phyloP scores from a whole-genome alignment of 768 basidiomycete species.

The Pleurotus salmoneostramineus region DNA sequence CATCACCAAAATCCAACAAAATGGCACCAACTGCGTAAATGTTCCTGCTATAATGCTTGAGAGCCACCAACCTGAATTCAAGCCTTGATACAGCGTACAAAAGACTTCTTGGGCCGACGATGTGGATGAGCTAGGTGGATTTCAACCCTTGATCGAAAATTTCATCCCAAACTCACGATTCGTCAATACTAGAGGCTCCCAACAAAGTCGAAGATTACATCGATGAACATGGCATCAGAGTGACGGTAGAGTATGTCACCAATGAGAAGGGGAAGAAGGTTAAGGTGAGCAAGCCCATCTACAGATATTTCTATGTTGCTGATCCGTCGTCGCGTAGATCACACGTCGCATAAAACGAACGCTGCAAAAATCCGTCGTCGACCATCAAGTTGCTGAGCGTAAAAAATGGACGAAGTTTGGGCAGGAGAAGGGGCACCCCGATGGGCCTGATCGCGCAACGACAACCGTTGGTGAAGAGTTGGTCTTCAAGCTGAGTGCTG shows the following conservation, averaged over 20 bases:
- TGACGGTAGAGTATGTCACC: slow-evolving; percentile 75
- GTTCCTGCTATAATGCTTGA: background rate
- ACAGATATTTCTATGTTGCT: slow-evolving; percentile 3
- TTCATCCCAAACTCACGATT: background rate
- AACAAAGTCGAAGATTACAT: slow-evolving; percentile 63
- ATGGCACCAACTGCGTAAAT: slow-evolving; percentile 1
- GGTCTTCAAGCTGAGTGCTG: slow-evolving; percentile 45
- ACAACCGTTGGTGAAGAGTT: slow-evolving; percentile 79
- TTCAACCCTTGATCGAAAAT: background rate
- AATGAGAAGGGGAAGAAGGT: slow-evolving; percentile 95
- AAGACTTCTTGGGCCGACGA: slow-evolving; percentile 91
- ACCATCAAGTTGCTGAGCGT: slow-evolving; percentile 90
- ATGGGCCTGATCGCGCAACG: slow-evolving; percentile 90
- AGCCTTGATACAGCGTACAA: slow-evolving; percentile 25
- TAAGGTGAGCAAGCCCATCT: slow-evolving; percentile 52
- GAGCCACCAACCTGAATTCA: background rate
- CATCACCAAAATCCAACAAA: too few species aligned
- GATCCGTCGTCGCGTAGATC: slow-evolving; percentile 42
- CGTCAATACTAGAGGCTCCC: slow-evolving; percentile 32
- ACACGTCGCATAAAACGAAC: slow-evolving; percentile 84
- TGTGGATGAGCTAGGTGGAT: slow-evolving; percentile 68
- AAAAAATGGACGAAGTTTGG: slow-evolving; percentile 96
- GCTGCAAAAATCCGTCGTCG: slow-evolving; percentile 89
- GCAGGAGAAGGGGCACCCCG: slow-evolving; percentile 77
- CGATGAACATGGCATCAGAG: slow-evolving; percentile 84